Evolutionary conservation across 106 monocot genomes (phyloP), one percentile per base, ranked within the genome.

Genomic region (Phalaenopsis aphrodite): DNA sequence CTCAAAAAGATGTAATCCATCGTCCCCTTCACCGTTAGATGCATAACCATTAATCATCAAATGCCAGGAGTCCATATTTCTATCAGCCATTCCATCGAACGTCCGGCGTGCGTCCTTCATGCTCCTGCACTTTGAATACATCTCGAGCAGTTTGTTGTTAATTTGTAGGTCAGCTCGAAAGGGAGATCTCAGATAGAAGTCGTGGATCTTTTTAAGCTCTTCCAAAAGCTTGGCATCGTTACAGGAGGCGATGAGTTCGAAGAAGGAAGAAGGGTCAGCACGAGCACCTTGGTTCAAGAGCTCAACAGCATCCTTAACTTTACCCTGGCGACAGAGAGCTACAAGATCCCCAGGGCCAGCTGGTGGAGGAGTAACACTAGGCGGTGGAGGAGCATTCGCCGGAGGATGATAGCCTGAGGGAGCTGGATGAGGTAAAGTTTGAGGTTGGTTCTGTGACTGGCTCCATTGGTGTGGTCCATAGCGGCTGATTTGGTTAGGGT

Each of bases 51-150:
- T 77, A 36, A 93, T 91, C 89, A 96, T 85, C 55, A 89, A 69
- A 75, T 91, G 91, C 95, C 95, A 96, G 1, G 93, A 85, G 8
- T 89, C 94, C 67, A 94, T 58, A 56, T 83, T 90, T 12, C 93
- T 82, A 17, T 93, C 86, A 17, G 93, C 88, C 96, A 96, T 96
- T 75, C 89, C 42, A 73, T 96, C 96, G 55, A 96, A 93, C 81
- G 85, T 81, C 17, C 84, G 52, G 80, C 93, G 91, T 49, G 91
- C 93, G 75, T 96, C 89, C 0, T 74, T 58, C 88, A 88, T 87
- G 85, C 89, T 86, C 19, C 81, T 88, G 18, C 87, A 85, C 58
- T 80, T 85, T 6, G 87, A 84, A 72, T 84, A 93, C 85, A 85
- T 87, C 84, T 91, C 91, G 9, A 96, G 72, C 4, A 96, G 37